Conservation (phyloP, 768 basidiomycete species). For the Xerocomus potaroensis region DNA sequence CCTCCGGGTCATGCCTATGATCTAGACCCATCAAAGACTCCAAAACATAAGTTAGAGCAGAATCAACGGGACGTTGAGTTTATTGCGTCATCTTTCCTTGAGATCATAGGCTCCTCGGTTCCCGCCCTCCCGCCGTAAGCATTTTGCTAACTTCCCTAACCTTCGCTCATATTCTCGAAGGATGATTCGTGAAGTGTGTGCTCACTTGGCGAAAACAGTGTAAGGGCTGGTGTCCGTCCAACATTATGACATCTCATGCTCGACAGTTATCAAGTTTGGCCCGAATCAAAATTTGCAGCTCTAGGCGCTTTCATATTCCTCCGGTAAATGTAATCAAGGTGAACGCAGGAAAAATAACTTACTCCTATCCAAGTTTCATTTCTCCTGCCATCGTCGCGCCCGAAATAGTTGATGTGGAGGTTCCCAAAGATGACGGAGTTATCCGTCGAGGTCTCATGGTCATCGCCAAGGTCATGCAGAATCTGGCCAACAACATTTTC, state of each 20-base stretch:
- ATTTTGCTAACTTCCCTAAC: not conserved
- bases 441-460: slow-evolving; percentile 78
- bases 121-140: slow-evolving; percentile 72
- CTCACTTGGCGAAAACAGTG: slow-evolving; percentile 77
- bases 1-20: slow-evolving; percentile 75
- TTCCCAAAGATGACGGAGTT: slow-evolving; percentile 57
- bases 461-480: slow-evolving; percentile 90
- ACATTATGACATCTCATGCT: slow-evolving; percentile 12
- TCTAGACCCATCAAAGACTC: slow-evolving; percentile 62
- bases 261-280: slow-evolving; percentile 61
- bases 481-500: slow-evolving; percentile 89
- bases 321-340: slow-evolving; percentile 40
- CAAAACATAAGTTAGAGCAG: slow-evolving; percentile 55
- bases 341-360: slow-evolving; percentile 1
- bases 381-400: slow-evolving; percentile 88
- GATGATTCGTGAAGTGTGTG: slow-evolving; percentile 83
- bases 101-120: slow-evolving; percentile 67
- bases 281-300: slow-evolving; percentile 74
- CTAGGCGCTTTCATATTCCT: slow-evolving; percentile 91
- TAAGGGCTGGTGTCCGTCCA: slow-evolving; percentile 36
- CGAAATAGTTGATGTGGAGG: slow-evolving; percentile 76
- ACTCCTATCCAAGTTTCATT: slow-evolving; percentile 60
- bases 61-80: slow-evolving; percentile 71
- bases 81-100: slow-evolving; percentile 71
- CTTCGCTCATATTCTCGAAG: slow-evolving; percentile 34